These are phyloP conservation scores for Haplosporangium sp. DNA, from an alignment of 371 early-diverging fungal genomes.

Conservation along the genomic window DNA sequence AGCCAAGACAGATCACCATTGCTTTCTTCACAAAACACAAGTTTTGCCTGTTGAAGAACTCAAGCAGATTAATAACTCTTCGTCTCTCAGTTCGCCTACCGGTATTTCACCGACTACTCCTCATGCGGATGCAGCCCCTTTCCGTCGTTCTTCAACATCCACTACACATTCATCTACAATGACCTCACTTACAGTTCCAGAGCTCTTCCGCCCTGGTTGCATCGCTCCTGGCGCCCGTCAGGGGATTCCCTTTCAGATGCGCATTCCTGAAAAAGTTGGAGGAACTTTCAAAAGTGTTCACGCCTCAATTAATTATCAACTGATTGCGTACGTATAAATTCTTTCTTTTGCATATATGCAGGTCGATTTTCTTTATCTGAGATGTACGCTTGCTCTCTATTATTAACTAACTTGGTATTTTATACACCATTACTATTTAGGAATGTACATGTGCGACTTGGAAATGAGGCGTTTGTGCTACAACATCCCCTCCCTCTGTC, in stretches of 20 bases:
- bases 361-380: no score
- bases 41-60: conserved; percentile 28
- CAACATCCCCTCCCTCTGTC: conserved; percentile 36
- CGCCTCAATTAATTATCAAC: conserved; percentile 38
- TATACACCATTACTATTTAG: not conserved
- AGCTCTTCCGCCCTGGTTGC: conserved; percentile 21
- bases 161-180: not conserved
- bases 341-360: not conserved
- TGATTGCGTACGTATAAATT: conserved; percentile 37
- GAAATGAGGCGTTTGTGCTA: conserved; percentile 36
- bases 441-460: conserved; percentile 35
- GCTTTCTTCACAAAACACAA: conserved; percentile 41
- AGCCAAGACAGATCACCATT: conserved; percentile 30
- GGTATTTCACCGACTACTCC: not conserved
- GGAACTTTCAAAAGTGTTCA: conserved; percentile 36
- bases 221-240: conserved; percentile 34
- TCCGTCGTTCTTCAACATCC: not conserved
- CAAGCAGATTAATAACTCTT: conserved; percentile 20
- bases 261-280: conserved; percentile 40
- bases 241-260: conserved; percentile 42
- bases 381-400: no score
- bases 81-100: conserved; percentile 6
- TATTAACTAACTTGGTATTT: no score
- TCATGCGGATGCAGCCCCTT: not conserved
- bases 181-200: not conserved